Evolutionary conservation across 768 basidiomycete genomes (phyloP).

Genomic region (Paxillus involutus): DNA sequence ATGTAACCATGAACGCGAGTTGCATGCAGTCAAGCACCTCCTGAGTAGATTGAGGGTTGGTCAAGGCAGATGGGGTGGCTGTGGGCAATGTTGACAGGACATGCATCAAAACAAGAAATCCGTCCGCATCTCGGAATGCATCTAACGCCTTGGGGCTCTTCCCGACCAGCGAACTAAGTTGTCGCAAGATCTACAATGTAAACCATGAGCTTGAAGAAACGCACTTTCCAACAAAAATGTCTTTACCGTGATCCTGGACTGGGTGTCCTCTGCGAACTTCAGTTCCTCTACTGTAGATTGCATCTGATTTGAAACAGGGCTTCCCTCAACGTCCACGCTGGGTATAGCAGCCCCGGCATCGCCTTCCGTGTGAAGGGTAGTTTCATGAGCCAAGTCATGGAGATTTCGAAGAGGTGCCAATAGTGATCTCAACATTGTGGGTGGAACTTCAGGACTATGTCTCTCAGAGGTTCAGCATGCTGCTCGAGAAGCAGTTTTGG

Average conservation of each 20-base stretch:
- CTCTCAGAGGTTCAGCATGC: conserved; percentile 7
- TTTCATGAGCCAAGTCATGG: conserved; percentile 45
- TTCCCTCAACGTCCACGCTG: background rate
- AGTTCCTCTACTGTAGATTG: conserved; percentile 67
- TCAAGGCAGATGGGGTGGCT: conserved; percentile 23
- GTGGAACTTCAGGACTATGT: background rate
- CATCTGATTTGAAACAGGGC: conserved; percentile 48
- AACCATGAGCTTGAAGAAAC: background rate
- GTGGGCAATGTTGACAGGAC: conserved; percentile 61
- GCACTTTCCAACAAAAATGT: background rate
- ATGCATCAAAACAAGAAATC: conserved; percentile 74
- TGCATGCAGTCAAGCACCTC: conserved; percentile 54
- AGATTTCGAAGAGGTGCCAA: conserved; percentile 58
- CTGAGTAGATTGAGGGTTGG: conserved; percentile 34
- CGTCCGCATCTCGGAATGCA: conserved; percentile 80
- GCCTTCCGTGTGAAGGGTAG: conserved; percentile 8
- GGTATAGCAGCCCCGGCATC: conserved; percentile 22
- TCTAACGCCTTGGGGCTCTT: conserved; percentile 68
- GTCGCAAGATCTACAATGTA: conserved; percentile 51
- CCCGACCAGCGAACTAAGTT: conserved; percentile 66
- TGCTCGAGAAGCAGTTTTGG: background rate
- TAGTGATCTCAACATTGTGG: conserved; percentile 56
- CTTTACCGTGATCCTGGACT: conserved; percentile 54
- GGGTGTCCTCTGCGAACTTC: conserved; percentile 52
- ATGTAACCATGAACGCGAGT: conserved; percentile 62